Percentiles rank a stretch among this genome's conserved stretches.
Evolutionary conservation across 2,329 filamentous ascomycete species (phyloP).

Genomic region (Aspergillus alliaceus): DNA sequence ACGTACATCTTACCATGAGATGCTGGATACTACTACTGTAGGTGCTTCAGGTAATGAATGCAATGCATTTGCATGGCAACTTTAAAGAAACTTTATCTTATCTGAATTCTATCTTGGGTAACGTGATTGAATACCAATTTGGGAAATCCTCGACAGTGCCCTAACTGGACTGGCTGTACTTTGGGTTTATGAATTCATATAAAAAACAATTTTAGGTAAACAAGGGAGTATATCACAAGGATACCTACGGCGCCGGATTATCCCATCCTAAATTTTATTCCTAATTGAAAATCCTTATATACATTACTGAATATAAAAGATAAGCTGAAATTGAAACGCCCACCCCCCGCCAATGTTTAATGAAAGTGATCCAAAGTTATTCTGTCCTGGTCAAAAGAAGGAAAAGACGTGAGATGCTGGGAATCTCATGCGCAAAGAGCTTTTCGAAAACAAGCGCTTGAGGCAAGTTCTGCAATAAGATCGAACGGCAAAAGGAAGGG

Average conservation of each 20-base stretch:
- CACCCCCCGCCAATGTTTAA: neutral
- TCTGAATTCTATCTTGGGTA: no score
- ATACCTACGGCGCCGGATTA: neutral
- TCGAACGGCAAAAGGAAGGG: slow-evolving; percentile 9
- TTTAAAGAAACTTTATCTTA: no score
- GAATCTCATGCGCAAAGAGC: slow-evolving; percentile 2
- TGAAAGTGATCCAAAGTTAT: neutral
- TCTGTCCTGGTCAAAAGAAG: neutral
- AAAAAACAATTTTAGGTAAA: no score
- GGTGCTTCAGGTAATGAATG: no score
- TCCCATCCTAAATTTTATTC: neutral
- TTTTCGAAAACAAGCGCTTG: slow-evolving; percentile 1
- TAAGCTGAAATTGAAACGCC: slow-evolving; percentile 1
- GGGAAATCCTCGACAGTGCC: no score
- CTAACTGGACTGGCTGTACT: no score
- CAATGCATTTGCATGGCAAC: no score
- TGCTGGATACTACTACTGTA: no score
- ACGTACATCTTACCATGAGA: no score
- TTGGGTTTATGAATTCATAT: no score
- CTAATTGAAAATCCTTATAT: slow-evolving; percentile 9
- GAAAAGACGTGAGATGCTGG: slow-evolving; percentile 2
- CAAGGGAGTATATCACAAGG: neutral
- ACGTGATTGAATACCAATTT: no score
- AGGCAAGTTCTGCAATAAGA: neutral
- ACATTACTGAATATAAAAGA: slow-evolving; percentile 3